Evolutionary conservation across 805 yeast genomes (phyloP).

Genomic region (Myxozyma monticola): DNA sequence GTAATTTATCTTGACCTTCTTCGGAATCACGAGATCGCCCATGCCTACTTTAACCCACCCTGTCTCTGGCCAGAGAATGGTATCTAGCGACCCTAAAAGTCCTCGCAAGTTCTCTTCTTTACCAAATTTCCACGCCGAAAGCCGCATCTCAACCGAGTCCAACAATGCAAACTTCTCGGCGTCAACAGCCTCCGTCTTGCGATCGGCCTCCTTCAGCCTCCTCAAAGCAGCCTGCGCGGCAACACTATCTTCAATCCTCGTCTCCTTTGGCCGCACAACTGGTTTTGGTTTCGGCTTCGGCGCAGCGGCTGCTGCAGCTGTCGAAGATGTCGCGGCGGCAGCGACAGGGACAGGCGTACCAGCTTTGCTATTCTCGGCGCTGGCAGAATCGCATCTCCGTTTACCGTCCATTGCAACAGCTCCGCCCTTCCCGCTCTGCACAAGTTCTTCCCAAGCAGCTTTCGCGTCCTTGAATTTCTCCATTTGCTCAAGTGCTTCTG

Average conservation of each 20-base stretch:
- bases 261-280: conserved; percentile 11
- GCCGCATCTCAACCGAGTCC: conserved; percentile 58
- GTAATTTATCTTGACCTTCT: conserved; percentile 81
- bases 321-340: background rate
- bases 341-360: conserved; percentile 16
- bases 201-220: conserved; percentile 52
- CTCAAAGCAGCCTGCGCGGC: conserved; percentile 49
- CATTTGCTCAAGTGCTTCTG: conserved; percentile 79
- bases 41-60: conserved; percentile 67
- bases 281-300: conserved; percentile 13
- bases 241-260: conserved; percentile 17
- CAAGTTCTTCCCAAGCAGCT: conserved; percentile 56
- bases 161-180: conserved; percentile 59
- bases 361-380: conserved; percentile 55
- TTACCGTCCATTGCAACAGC: conserved; percentile 74
- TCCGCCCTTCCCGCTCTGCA: conserved; percentile 67
- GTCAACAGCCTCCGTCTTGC: conserved; percentile 50
- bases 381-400: conserved; percentile 67
- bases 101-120: conserved; percentile 81
- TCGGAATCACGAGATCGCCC: conserved; percentile 81
- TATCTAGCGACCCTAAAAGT: conserved; percentile 66
- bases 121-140: conserved; percentile 67
- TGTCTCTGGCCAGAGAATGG: conserved; percentile 63
- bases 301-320: too few species aligned
- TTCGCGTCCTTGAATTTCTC: conserved; percentile 72